phyloP scores from a whole-genome alignment of 345 rosid genomes.

The Linum lewisii region DNA sequence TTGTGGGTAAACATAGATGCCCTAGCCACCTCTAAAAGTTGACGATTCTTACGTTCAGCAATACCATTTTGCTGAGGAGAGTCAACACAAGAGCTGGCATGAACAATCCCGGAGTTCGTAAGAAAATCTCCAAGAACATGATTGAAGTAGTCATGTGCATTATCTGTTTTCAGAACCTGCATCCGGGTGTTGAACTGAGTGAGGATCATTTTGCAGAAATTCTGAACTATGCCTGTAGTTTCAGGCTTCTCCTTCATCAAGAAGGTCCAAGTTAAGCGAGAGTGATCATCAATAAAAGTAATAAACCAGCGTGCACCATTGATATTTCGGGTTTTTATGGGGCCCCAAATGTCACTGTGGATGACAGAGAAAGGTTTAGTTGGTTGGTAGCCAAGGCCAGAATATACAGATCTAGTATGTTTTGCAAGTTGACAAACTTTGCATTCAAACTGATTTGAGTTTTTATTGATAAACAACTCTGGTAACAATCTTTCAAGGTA shows the following conservation, averaged over 20 bases:
- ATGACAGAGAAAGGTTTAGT: too few relatives aligned
- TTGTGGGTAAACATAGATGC: background rate
- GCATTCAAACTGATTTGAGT: too few relatives aligned
- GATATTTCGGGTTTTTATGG: background rate
- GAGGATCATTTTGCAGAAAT: background rate
- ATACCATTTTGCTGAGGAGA: background rate
- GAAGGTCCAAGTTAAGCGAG: background rate
- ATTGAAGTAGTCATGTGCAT: background rate
- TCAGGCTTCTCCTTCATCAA: background rate
- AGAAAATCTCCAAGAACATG: background rate
- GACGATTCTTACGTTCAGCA: background rate
- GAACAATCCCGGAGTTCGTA: background rate
- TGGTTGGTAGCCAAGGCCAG: too few relatives aligned
- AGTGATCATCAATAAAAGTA: constrained; percentile 5
- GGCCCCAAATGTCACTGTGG: too few relatives aligned
- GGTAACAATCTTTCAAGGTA: too few relatives aligned
- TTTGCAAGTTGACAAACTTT: too few relatives aligned
- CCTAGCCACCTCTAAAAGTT: background rate
- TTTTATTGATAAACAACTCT: too few relatives aligned
- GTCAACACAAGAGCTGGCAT: background rate
- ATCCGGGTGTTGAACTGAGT: constrained; percentile 1
- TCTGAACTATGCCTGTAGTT: background rate
- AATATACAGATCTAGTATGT: background rate
- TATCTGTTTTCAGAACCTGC: background rate
- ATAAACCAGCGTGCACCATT: background rate